Evolutionary conservation across 2,329 filamentous ascomycete species (phyloP).

Genomic region (Fusarium kyushuense): DNA sequence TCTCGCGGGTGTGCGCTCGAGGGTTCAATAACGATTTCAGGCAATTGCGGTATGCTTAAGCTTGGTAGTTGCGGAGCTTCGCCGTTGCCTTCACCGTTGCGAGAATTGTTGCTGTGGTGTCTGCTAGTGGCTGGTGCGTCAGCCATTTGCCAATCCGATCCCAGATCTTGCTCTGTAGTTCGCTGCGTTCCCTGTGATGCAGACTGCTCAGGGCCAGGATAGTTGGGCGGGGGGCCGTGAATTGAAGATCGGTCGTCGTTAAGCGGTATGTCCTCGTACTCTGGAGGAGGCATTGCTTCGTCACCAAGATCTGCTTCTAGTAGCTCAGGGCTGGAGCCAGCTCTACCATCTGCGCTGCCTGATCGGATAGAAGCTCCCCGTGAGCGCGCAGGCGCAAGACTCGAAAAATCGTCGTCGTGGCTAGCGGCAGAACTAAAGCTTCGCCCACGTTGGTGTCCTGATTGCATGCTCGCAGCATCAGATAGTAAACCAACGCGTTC

Average conservation of each 20-base stretch:
- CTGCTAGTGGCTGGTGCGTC: slow-evolving; percentile 14
- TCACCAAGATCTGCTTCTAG: slow-evolving; percentile 65
- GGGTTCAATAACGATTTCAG: slow-evolving; percentile 71
- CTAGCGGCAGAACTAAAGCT: slow-evolving; percentile 67
- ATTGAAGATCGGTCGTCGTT: slow-evolving; percentile 58
- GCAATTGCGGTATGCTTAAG: slow-evolving; percentile 62
- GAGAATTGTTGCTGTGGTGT: slow-evolving; percentile 5
- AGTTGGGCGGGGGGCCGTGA: slow-evolving; percentile 65
- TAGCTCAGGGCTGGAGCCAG: slow-evolving; percentile 66
- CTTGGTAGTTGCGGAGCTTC: slow-evolving; percentile 64
- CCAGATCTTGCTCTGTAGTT: slow-evolving; percentile 38
- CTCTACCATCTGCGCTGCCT: slow-evolving; percentile 54
- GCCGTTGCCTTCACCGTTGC: slow-evolving; percentile 52
- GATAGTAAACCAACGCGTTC: slow-evolving; percentile 78
- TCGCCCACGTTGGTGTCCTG: slow-evolving; percentile 52
- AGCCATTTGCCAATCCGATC: slow-evolving; percentile 21
- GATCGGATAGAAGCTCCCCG: slow-evolving; percentile 58
- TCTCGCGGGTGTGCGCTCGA: slow-evolving; percentile 52
- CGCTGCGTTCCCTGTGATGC: slow-evolving; percentile 46
- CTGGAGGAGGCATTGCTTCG: slow-evolving; percentile 63
- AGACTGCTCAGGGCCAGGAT: slow-evolving; percentile 57
- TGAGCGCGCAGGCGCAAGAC: slow-evolving; percentile 55
- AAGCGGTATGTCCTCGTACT: slow-evolving; percentile 65
- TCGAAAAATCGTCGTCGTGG: slow-evolving; percentile 61
- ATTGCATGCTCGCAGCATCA: slow-evolving; percentile 74